Percentiles rank a stretch among this genome's conserved stretches.
Conservation (phyloP, 768 basidiomycete genomes). For the Pisolithus microcarpus region DNA sequence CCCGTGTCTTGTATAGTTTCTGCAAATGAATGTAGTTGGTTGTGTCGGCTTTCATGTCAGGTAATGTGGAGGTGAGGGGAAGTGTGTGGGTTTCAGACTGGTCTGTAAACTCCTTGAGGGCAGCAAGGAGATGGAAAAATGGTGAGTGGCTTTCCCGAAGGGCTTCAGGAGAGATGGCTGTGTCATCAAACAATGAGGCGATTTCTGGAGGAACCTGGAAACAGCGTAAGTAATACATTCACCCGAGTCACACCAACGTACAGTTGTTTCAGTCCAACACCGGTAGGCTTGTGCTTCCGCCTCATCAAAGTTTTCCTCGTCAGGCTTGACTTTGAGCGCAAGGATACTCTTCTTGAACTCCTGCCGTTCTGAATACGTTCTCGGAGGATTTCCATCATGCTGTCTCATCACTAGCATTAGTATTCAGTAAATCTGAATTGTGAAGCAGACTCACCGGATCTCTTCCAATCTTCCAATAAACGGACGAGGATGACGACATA, state of each 20-base stretch:
- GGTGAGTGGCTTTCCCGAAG: slow-evolving; percentile 44
- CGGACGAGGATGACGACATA: slow-evolving; percentile 86
- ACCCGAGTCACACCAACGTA: slow-evolving; percentile 14
- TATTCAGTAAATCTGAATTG: not conserved
- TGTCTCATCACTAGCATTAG: slow-evolving; percentile 20
- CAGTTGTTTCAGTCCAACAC: slow-evolving; percentile 55
- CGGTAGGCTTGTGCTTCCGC: slow-evolving; percentile 84
- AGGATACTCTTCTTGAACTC: slow-evolving; percentile 66
- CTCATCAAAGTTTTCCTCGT: slow-evolving; percentile 98
- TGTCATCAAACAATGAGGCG: slow-evolving; percentile 53
- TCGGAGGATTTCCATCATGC: slow-evolving; percentile 59
- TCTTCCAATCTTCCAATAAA: slow-evolving; percentile 78
- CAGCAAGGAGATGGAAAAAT: slow-evolving; percentile 74
- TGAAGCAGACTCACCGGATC: slow-evolving; percentile 41
- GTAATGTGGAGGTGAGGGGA: slow-evolving; percentile 80
- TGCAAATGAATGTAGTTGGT: slow-evolving; percentile 77
- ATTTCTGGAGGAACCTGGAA: slow-evolving; percentile 63
- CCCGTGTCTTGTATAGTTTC: slow-evolving; percentile 71
- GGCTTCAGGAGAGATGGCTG: slow-evolving; percentile 37
- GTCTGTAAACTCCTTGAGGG: slow-evolving; percentile 59
- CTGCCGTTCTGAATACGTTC: slow-evolving; percentile 56
- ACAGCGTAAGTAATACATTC: not conserved
- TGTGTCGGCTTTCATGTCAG: slow-evolving; percentile 96
- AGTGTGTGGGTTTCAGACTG: slow-evolving; percentile 53
- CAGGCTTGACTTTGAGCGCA: slow-evolving; percentile 61